These are phyloP conservation scores for Fusarium cicatricum DNA, from an alignment of 2,329 filamentous ascomycete genomes.

Conservation along the genomic window DNA sequence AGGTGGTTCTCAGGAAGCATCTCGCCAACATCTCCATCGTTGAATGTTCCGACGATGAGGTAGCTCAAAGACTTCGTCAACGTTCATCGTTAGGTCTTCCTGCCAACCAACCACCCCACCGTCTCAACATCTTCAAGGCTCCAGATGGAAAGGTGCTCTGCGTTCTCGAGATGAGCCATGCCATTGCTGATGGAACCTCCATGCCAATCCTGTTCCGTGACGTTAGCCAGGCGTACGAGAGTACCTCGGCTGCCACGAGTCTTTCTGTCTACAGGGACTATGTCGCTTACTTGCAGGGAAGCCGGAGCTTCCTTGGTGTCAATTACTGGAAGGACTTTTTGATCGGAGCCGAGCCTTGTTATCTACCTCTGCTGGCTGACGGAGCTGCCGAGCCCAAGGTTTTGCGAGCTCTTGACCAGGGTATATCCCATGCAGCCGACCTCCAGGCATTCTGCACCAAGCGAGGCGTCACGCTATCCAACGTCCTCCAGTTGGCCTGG, in stretches of 20 bases:
- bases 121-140: constrained; percentile 19
- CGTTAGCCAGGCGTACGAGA: constrained; percentile 23
- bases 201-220: constrained; percentile 33
- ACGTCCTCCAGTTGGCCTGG: constrained; percentile 21
- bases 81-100: background rate
- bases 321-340: constrained; percentile 26
- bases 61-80: background rate
- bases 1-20: constrained; percentile 32
- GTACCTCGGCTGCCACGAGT: background rate
- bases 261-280: constrained; percentile 27
- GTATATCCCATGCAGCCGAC: background rate
- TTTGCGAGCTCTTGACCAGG: constrained; percentile 12
- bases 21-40: background rate
- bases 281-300: constrained; percentile 12
- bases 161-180: constrained; percentile 35
- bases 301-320: background rate
- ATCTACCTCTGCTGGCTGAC: background rate
- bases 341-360: constrained; percentile 4
- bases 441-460: constrained; percentile 11
- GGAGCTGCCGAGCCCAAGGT: background rate
- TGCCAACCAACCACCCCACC: constrained; percentile 13
- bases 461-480: constrained; percentile 21
- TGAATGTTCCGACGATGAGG: constrained; percentile 2
- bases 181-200: constrained; percentile 31
- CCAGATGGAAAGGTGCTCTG: background rate